Base-by-base conservation (phyloP, 2,329 filamentous ascomycete genomes). In the Endocalyx cinctus region DNA sequence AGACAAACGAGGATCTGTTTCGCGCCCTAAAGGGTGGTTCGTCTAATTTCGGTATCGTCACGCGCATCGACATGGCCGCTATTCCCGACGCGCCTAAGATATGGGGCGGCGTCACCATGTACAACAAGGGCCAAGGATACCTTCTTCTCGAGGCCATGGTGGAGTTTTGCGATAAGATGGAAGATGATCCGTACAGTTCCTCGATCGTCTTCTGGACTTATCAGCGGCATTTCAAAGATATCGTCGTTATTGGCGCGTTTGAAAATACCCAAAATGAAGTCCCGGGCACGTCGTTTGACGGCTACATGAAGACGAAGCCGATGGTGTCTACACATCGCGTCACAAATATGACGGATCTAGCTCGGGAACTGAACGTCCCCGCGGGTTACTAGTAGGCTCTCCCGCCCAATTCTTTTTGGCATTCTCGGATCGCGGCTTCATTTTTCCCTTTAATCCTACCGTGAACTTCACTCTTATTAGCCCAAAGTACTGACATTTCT, bases 1-100 rank as follows among this genome's bases (percentile, higher is more conserved):
- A 42, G 0, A 37, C 52, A 3, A 55, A 68, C 40, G 10, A 45
- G 0, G 66, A 70, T 35, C 56, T 72, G 3, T 70, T 54, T 44
- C 55, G 54, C 31, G 68, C 66, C 1, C 52, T 70, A 4, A 63
- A 64, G 34, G 68, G 67, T 10, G 68, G 68, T 25, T 54, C 56
- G 11, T 63, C 57, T 39, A 71, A 70, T 45, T 67, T 67, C 25
- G 66, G 63, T 31, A 48, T 60, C 37, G 48, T 57, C 10, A 55
- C 62, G 4, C 41, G 44, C 13, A 47, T 59, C 39, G 55, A 59
- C 25, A 36, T 48, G 41, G 27, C 42, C 25, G 41, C 35, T 13
- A 34, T 48, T 14, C n/a, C n/a, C n/a, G 33, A 38, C 12, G 23
- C 37, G 6, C 28, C 33, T 16, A 10, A 34, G 2, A 28, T 48